Percentiles rank a stretch among this genome's conserved stretches.
phyloP scores from a whole-genome alignment of 2,329 filamentous ascomycete genomes.

The Ceratocystis eucalypticola region DNA sequence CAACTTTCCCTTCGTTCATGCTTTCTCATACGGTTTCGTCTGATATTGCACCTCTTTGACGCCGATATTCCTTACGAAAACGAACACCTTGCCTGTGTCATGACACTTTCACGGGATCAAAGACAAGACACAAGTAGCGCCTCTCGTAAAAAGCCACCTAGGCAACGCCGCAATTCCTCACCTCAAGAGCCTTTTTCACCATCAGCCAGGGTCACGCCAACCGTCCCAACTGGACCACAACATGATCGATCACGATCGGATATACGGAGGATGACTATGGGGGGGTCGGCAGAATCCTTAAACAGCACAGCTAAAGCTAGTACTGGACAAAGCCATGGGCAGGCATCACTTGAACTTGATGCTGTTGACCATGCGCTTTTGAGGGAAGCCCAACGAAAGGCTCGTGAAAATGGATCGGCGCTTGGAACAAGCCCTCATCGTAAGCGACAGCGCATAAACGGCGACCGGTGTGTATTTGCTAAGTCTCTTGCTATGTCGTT shows the following conservation, averaged over 20 bases:
- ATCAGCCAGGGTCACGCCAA: constrained; percentile 5
- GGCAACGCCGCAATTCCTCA: neutral
- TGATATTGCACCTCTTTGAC: neutral
- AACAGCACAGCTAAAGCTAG: constrained; percentile 9
- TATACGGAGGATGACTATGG: constrained; percentile 5
- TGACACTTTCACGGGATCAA: constrained; percentile 7
- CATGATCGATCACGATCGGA: constrained; percentile 17
- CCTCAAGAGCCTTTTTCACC: neutral
- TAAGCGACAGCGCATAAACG: constrained; percentile 47
- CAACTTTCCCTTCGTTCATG: neutral
- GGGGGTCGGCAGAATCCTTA: constrained; percentile 15
- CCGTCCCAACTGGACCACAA: neutral
- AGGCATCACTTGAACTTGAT: constrained; percentile 34
- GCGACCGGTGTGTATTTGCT: constrained; percentile 38
- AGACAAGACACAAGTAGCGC: neutral
- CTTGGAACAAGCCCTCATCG: constrained; percentile 42
- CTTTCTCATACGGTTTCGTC: neutral
- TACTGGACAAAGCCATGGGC: constrained; percentile 24
- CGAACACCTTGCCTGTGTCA: neutral
- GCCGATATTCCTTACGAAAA: neutral
- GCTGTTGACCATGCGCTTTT: constrained; percentile 38
- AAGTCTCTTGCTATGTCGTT: neutral
- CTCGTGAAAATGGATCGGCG: constrained; percentile 33
- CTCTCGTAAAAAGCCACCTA: neutral
- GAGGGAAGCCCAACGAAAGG: constrained; percentile 35